Base-by-base conservation (phyloP, 2,329 filamentous ascomycete genomes). In the Volutella citrinella region DNA sequence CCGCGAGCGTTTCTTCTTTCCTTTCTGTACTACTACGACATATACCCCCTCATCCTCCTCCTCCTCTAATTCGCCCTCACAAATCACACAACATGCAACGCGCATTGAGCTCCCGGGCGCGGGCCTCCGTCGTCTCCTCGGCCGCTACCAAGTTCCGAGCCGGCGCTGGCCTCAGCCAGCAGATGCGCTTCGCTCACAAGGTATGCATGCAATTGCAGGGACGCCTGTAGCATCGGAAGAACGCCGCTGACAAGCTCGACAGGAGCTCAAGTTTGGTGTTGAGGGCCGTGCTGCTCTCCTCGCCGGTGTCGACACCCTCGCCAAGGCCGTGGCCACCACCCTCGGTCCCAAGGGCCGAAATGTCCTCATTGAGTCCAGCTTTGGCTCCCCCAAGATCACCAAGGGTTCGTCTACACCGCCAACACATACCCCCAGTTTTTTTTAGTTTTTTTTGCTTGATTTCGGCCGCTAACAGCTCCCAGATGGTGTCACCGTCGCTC, bases 261-360 rank as follows among this genome's bases (percentile, higher is more conserved):
- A 96, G 89, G 93, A 98, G 66, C 80, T 98, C 64, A 97, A 95
- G 74, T 98, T 98, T 52, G 93, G 93, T 59, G 91, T 97, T 48
- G 93, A 98, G 65, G 93, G 74, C 55, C 84, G 93, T 63, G 89
- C 90, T 57, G 66, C 88, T 53, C 82, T 98, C 46, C 79, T 98
- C 51, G 82, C 83, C 60, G 93, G 93, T 79, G 90, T 97, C 49
- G 93, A 98, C 66, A 97, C 93, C 52, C 82, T 98, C 48, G 90
- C 93, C 57, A 95, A 84, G 73, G 93, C 93, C 47, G 93, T 98
- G 47, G 86, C 91, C 48, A 95, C 91, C 45, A 98, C 93, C 48
- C 80, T 98, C 43, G 93, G 93, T 52, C 93, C 93, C 57, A 98
- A 98, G 79, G 93, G 93, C 67, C 84, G 93, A 64, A 98, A 97